Evolutionary conservation across 2,329 filamentous ascomycete species (phyloP).

Genomic region (Sporothrix phasma): DNA sequence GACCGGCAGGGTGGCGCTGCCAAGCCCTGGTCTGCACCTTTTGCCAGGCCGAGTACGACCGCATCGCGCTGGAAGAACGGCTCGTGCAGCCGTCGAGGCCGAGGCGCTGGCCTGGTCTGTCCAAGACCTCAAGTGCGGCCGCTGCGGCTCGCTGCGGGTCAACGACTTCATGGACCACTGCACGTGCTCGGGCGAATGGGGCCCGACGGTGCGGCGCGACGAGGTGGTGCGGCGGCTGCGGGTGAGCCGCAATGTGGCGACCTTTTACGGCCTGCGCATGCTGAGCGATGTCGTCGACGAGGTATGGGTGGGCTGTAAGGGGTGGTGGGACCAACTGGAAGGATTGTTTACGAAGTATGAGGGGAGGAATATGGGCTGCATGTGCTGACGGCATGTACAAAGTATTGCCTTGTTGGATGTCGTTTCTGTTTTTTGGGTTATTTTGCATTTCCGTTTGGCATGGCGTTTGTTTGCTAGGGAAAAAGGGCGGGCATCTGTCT

Average conservation of each 20-base stretch:
- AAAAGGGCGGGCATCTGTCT: not conserved
- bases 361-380: not conserved
- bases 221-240: conserved; percentile 55
- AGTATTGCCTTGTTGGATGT: too few species aligned
- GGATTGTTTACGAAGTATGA: not conserved
- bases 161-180: conserved; percentile 98
- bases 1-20: conserved; percentile 24
- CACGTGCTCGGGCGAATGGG: conserved; percentile 82
- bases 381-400: too few species aligned
- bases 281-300: conserved; percentile 63
- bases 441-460: not conserved
- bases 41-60: conserved; percentile 66
- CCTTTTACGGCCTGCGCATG: conserved; percentile 74
- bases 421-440: too few species aligned
- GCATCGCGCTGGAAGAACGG: conserved; percentile 73
- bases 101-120: conserved; percentile 71
- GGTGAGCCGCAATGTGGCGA: conserved; percentile 65
- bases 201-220: conserved; percentile 55
- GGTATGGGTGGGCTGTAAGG: conserved; percentile 30
- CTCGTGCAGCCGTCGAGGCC: conserved; percentile 67
- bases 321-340: not conserved
- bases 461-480: not conserved
- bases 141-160: conserved; percentile 61
- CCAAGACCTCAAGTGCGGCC: conserved; percentile 76
- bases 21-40: conserved; percentile 62